Base-by-base conservation (phyloP, 768 basidiomycete species). In the Serendipita sp. region DNA sequence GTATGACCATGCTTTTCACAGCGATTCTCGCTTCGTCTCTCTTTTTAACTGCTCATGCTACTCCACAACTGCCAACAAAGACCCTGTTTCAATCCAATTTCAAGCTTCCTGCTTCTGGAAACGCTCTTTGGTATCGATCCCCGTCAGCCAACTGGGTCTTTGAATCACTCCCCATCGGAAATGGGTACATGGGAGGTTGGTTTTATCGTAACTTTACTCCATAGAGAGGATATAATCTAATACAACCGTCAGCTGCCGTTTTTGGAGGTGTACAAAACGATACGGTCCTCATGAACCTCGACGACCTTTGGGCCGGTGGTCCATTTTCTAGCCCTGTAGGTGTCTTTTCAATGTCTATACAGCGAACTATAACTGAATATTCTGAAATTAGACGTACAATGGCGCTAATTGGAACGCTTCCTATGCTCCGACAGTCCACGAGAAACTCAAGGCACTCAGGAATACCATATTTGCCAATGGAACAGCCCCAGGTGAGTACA, bases 281-380 rank as follows among this genome's bases (percentile, higher is more conserved):
- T 72, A 75, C 75, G 15, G 83, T 79, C 8, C 85, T 85, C 67
- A 74, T 89, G 32, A 89, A 89, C 70, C 84, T 89, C 53, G 87
- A 89, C 70, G 83, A 84, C 13, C 74, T 89, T 7, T 89, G 88
- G 87, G 79, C 82, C 18, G 87, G 87, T 18, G 87, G 87, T 2
- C 84, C 86, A 5, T 86, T 86, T 67, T 77, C 81, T 54, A 82
- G 86, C 69, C 78, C 80, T 8, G 86, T 86, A 70, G 35, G 78
- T 34, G 11, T 35, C 45, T n/a, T 16, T n/a, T 3, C 24, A 32
- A 2, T 41, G 5, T 41, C 38, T 13, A 41, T 7, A 13, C 34
- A 16, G 54, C 44, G 38, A 18, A 38, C 15, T 7, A 16, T 41
- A 35, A 66, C 15, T 13, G 41, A 24, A 41, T 8, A 51, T 45